phyloP scores from a whole-genome alignment of 352 stramenopile genomes.

The Bremia lactucae region DNA sequence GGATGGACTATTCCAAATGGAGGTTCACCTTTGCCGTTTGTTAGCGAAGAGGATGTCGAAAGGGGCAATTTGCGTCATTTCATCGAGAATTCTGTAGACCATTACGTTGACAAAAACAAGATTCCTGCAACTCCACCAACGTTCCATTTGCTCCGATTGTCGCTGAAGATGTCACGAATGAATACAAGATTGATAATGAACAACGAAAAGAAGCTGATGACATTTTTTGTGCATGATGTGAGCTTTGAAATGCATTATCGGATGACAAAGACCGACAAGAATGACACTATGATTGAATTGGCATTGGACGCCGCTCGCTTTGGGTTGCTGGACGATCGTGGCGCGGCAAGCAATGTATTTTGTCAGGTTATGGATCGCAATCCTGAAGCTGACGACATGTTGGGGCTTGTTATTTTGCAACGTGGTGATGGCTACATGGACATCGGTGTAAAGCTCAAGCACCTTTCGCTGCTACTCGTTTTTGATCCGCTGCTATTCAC shows the following conservation, averaged over 20 bases:
- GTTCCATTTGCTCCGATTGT: constrained; percentile 48
- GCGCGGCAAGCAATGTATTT: constrained; percentile 59
- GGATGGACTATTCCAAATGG: constrained; percentile 54
- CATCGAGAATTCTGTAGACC: constrained; percentile 42
- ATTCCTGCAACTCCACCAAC: constrained; percentile 31
- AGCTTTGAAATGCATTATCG: constrained; percentile 32
- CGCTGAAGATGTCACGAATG: constrained; percentile 39
- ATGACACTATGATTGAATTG: constrained; percentile 34
- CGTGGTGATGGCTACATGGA: constrained; percentile 44
- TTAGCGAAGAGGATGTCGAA: constrained; percentile 30
- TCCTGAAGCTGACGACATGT: constrained; percentile 39
- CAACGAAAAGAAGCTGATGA: constrained; percentile 34
- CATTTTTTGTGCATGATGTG: constrained; percentile 46
- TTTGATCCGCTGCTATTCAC: constrained; percentile 61
- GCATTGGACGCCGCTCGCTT: constrained; percentile 48
- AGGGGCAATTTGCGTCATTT: constrained; percentile 54
- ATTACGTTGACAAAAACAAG: constrained; percentile 42
- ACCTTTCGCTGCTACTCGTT: constrained; percentile 63
- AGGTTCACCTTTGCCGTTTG: constrained; percentile 37
- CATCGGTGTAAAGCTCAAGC: constrained; percentile 35
- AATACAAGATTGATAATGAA: constrained; percentile 43
- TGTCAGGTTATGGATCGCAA: constrained; percentile 68
- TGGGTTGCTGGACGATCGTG: constrained; percentile 57
- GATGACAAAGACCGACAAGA: constrained; percentile 32
- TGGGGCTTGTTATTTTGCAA: constrained; percentile 40